These are phyloP conservation scores for Jatropha curcas DNA, from an alignment of 345 rosid genomes.

Conservation along the genomic window DNA sequence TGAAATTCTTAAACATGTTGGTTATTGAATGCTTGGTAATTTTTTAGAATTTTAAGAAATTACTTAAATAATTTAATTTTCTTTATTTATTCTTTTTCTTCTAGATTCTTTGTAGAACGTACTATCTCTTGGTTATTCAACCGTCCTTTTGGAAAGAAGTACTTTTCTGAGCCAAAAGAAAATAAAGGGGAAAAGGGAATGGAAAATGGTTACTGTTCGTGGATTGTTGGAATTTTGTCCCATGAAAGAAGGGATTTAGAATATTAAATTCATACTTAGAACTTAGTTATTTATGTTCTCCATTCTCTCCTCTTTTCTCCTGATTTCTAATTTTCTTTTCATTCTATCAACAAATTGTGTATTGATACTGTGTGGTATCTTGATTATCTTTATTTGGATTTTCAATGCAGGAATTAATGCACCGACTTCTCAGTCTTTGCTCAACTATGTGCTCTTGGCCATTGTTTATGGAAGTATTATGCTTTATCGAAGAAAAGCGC, in stretches of 20 bases:
- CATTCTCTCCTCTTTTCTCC: not conserved
- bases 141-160: not conserved
- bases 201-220: not conserved
- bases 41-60: not conserved
- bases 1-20: not conserved
- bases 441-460: conserved; percentile 46
- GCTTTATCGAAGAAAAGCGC: conserved; percentile 35
- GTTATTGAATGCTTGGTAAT: not conserved
- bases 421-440: conserved; percentile 52
- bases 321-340: not conserved
- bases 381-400: conserved; percentile 1
- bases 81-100: not conserved
- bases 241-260: not conserved
- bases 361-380: not conserved
- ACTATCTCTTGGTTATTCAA: not conserved
- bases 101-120: not conserved
- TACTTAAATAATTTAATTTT: not conserved
- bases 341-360: not conserved
- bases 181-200: not conserved
- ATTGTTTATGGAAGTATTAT: conserved; percentile 41
- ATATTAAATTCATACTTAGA: not conserved
- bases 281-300: not conserved
- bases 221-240: not conserved
- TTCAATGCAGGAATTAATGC: conserved; percentile 43
- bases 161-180: not conserved